phyloP scores from a whole-genome alignment of 2,329 filamentous ascomycete genomes.

The Colletotrichum sp. region DNA sequence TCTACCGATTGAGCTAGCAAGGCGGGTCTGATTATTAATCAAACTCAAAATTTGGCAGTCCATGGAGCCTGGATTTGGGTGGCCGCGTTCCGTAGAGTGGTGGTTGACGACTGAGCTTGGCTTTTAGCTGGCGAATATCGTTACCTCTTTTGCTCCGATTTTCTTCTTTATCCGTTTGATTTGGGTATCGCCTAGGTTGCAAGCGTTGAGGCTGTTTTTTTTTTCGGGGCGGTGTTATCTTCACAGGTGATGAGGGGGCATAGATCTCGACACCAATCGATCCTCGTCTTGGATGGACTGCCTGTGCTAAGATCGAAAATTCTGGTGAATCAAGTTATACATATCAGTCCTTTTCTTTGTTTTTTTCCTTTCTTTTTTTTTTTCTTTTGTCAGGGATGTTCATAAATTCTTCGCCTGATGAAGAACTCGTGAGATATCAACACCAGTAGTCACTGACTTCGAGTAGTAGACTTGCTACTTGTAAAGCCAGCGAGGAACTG shows the following conservation, averaged over 20 bases:
- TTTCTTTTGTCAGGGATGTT: not conserved
- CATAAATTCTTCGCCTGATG: no score
- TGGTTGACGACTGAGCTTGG: not conserved
- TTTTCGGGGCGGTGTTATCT: not conserved
- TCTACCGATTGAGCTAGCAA: slow-evolving; percentile 74
- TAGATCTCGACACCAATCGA: not conserved
- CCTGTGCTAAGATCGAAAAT: no score
- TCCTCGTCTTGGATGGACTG: not conserved
- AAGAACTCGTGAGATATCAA: no score
- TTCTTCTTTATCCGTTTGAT: not conserved
- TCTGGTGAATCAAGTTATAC: no score
- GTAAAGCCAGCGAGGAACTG: no score
- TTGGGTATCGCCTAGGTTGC: not conserved
- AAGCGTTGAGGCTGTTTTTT: not conserved
- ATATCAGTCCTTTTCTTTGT: not conserved
- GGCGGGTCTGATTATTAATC: not conserved
- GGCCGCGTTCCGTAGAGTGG: not conserved
- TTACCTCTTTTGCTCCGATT: not conserved
- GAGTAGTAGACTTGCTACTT: no score
- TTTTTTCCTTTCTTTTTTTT: no score
- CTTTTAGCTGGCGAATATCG: not conserved
- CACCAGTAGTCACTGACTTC: no score
- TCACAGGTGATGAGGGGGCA: not conserved
- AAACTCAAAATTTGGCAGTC: not conserved
- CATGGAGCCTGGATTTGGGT: no score